These are phyloP conservation scores for Metarhizium guizhouense DNA, from an alignment of 2,329 filamentous ascomycete species.

Conservation along the genomic window DNA sequence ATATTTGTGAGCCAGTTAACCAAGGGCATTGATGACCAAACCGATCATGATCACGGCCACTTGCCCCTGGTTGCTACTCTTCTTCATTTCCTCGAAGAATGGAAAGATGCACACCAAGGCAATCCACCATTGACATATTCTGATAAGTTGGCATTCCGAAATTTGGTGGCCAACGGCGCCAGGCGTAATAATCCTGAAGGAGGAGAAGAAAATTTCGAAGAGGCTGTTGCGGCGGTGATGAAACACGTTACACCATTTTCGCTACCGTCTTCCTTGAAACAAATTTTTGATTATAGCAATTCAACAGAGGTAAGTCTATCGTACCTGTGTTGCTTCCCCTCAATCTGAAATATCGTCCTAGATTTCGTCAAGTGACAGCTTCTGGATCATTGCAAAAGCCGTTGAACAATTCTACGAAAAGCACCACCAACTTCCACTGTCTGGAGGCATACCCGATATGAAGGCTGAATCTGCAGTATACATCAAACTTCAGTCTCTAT, in stretches of 20 bases:
- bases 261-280: slow-evolving; percentile 59
- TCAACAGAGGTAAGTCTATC: slow-evolving; percentile 39
- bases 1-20: slow-evolving; percentile 61
- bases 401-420: slow-evolving; percentile 67
- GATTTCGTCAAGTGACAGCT: slow-evolving; percentile 36
- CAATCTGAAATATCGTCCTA: background rate
- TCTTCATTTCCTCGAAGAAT: slow-evolving; percentile 71
- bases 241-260: slow-evolving; percentile 69
- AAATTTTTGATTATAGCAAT: slow-evolving; percentile 65
- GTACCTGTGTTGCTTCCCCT: background rate
- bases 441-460: slow-evolving; percentile 91
- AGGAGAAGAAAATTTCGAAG: slow-evolving; percentile 94
- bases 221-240: slow-evolving; percentile 78
- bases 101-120: slow-evolving; percentile 65
- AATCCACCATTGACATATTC: slow-evolving; percentile 64
- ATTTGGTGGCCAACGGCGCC: slow-evolving; percentile 56
- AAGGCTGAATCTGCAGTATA: slow-evolving; percentile 90
- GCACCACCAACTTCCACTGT: slow-evolving; percentile 68
- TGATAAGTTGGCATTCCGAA: slow-evolving; percentile 78
- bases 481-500: slow-evolving; percentile 82
- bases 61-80: slow-evolving; percentile 80
- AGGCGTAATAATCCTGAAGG: slow-evolving; percentile 71
- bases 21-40: slow-evolving; percentile 57
- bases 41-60: slow-evolving; percentile 80
- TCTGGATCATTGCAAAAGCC: slow-evolving; percentile 84